Conservation (phyloP, 73 alveolate genomes). For the Tetrahymena thermophila region DNA sequence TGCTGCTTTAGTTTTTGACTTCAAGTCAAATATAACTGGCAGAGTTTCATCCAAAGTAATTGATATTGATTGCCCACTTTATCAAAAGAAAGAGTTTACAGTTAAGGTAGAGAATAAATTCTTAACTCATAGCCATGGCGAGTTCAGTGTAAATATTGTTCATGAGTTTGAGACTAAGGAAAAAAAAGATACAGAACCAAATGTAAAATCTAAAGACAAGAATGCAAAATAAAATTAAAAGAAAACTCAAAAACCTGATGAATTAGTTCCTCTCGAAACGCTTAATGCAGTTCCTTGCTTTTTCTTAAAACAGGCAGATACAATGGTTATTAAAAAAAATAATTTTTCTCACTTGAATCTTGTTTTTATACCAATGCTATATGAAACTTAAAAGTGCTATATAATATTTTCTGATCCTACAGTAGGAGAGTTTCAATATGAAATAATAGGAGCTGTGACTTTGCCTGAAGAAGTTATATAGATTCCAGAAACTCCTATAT, state of each 20-base stretch:
- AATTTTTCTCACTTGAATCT: slow-evolving; percentile 72
- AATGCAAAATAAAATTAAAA: slow-evolving; percentile 20
- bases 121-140: slow-evolving; percentile 10
- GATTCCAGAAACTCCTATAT: not conserved
- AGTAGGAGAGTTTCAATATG: slow-evolving; percentile 95
- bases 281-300: slow-evolving; percentile 53
- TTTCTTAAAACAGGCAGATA: slow-evolving; percentile 60
- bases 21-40: slow-evolving; percentile 82
- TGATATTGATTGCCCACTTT: slow-evolving; percentile 52
- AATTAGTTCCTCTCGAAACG: slow-evolving; percentile 2
- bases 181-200: slow-evolving; percentile 20
- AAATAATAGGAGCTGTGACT: slow-evolving; percentile 89
- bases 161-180: slow-evolving; percentile 47
- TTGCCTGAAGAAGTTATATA: slow-evolving; percentile 66
- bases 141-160: slow-evolving; percentile 46
- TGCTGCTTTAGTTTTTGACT: slow-evolving; percentile 95
- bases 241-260: slow-evolving; percentile 25
- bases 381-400: slow-evolving; percentile 86
- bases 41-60: slow-evolving; percentile 72
- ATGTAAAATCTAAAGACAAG: slow-evolving; percentile 7
- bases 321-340: slow-evolving; percentile 58
- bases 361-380: slow-evolving; percentile 87
- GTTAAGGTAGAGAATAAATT: slow-evolving; percentile 21
- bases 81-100: slow-evolving; percentile 29
- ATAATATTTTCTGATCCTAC: slow-evolving; percentile 87